A percentile compares a stretch with the other conserved stretches of the same genome.
Evolutionary conservation across 2,329 filamentous ascomycete genomes (phyloP).

Genomic region (Aureobasidium lini): DNA sequence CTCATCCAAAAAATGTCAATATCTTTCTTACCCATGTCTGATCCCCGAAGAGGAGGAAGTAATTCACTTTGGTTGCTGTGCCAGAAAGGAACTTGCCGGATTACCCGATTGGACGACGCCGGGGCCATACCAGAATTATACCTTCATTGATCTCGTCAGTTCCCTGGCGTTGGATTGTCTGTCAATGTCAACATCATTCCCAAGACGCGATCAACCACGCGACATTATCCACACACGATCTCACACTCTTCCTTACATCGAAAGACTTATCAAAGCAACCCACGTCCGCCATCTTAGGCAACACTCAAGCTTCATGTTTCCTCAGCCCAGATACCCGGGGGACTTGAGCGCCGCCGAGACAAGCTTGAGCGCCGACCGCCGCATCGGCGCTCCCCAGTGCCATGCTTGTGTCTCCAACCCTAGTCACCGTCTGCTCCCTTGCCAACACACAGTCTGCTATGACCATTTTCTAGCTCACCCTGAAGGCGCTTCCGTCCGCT

Average conservation of each 20-base stretch:
- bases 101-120: not conserved
- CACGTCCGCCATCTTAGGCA: not conserved
- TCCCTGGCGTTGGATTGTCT: not conserved
- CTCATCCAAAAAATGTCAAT: not conserved
- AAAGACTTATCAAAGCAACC: not conserved
- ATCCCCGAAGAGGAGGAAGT: not conserved
- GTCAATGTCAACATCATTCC: not conserved
- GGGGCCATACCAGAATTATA: not conserved
- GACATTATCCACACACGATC: not conserved
- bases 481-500: not conserved
- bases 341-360: not conserved
- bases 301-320: not conserved
- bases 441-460: constrained; percentile 14
- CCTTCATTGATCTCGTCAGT: not conserved
- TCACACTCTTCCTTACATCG: not conserved
- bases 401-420: not conserved
- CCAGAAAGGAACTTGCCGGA: not conserved
- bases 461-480: constrained; percentile 9
- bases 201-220: not conserved
- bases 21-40: not conserved
- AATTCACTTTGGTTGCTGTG: not conserved
- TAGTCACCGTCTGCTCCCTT: constrained; percentile 8
- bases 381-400: constrained; percentile 9
- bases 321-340: not conserved
- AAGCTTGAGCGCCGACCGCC: not conserved